These are phyloP conservation scores for Boletus coccyginus DNA, from an alignment of 768 basidiomycete genomes.

Conservation along the genomic window DNA sequence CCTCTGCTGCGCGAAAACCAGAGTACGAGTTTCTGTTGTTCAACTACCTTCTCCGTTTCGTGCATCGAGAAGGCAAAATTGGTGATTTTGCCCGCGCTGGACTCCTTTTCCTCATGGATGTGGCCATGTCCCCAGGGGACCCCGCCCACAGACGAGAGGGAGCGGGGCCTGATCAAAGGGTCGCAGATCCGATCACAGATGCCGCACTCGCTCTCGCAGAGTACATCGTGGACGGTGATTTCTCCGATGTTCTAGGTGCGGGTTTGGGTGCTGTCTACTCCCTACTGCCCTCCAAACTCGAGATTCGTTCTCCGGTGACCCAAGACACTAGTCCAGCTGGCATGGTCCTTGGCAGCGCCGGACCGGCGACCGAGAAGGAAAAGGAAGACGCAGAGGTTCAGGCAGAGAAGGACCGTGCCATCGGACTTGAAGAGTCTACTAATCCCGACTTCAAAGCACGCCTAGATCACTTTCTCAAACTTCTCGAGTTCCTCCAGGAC, in stretches of 20 bases:
- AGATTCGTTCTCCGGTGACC: constrained; percentile 49
- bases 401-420: constrained; percentile 49
- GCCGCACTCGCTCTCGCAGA: constrained; percentile 87
- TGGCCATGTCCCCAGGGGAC: constrained; percentile 84
- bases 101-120: constrained; percentile 90
- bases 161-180: constrained; percentile 12
- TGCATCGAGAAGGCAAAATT: constrained; percentile 90
- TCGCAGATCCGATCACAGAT: constrained; percentile 71
- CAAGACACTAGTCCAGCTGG: constrained; percentile 42
- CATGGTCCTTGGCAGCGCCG: constrained; percentile 73
- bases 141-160: constrained; percentile 42
- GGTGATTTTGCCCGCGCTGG: constrained; percentile 94
- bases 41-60: constrained; percentile 92
- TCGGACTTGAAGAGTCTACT: constrained; percentile 76
- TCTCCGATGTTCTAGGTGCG: constrained; percentile 94
- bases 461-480: constrained; percentile 85
- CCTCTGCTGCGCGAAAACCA: constrained; percentile 58
- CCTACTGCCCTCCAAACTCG: constrained; percentile 82
- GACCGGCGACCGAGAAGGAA: constrained; percentile 53
- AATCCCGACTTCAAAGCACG: constrained; percentile 73
- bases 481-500: constrained; percentile 90
- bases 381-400: constrained; percentile 52
- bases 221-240: constrained; percentile 95
- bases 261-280: constrained; percentile 93
- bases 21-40: constrained; percentile 96